Evolutionary conservation across 2,329 filamentous ascomycete genomes (phyloP), one percentile per base, ranked within the genome.

Genomic region (Fusarium sp.): DNA sequence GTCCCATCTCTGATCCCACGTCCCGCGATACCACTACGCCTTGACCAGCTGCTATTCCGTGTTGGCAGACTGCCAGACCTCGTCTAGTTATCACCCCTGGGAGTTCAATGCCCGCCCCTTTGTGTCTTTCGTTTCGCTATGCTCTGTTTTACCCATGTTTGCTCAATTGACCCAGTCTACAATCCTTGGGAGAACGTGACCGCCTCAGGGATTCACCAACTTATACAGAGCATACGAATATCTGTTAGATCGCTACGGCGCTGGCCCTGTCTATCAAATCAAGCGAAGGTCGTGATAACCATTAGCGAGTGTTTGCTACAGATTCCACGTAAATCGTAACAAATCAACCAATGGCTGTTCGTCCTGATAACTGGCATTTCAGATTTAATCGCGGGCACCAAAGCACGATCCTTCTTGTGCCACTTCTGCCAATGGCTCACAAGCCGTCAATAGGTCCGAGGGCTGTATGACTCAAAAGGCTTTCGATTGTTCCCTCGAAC

Each of bases 1-100:
- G 65, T 47, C 31, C 66, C 66, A 62, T 62, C 26, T 66, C 55
- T 65, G 49, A 61, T 69, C 54, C 66, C 65, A 62, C 60, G 43
- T 69, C 50, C 55, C 60, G 41, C 66, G 38, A 62, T 64, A 23
- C 44, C 35, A 55, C 33, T 55, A 57, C 60, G 66, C 66, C 66
- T 62, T 48, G 66, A 43, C 66, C 66, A 57, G 48, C 43, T 52
- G 31, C 23, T 21, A 28, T 54, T n/a, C 54, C 44, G 23, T 37
- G 49, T 52, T 55, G 35, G 42, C 41, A 53, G 28, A 53, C 63
- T 67, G n/a, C 52, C 47, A 65, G 42, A 35, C 50, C 33, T 66
- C 47, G 31, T 38, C 52, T 58, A n/a, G n/a, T n/a, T n/a, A 35
- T 43, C 23, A 43, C 21, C 53, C 54, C 48, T 47, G 50, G 23